Base-by-base conservation (phyloP, 1,284 basidiomycete genomes). In the Stygiomarasmius scandens region DNA sequence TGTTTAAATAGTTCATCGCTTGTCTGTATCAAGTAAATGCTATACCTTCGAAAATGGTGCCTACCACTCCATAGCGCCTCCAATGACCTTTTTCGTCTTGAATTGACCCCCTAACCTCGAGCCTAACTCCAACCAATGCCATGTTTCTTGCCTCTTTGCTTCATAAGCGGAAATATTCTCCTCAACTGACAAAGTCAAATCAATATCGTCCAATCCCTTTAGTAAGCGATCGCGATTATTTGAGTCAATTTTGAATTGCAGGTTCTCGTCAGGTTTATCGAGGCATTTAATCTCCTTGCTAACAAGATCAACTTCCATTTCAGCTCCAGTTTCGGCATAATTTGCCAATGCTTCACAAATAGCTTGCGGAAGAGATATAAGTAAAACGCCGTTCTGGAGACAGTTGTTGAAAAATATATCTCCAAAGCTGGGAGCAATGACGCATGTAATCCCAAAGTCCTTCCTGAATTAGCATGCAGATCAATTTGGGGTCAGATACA, bases 331-430 rank as follows among this genome's bases (percentile, higher is more conserved):
- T 2, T 19, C 8, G 10, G 52, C 52, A 24, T 54, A 54, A 12
- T 46, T 44, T 3, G 44, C 52, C n/a, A 54, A 25, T 10, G 4
- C 19, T 53, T 29, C 22, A 19, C 52, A 53, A 29, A 19, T 45
- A n/a, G 19, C 22, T 32, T 20, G 8, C 8, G 43, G 44, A n/a
- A 46, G 52, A 12, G 25, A 34, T 53, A 97, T 80, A 14, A 94
- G 93, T 38, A 97, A 81, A 91, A 97, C 95, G 58, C 95, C 95
- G 72, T 98, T 97, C 74, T 97, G 95, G 89, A 96, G 92, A 62
- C 90, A 85, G 74, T 95, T 95, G 72, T 85, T 95, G 64, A 82
- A 82, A 86, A 96, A 96, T 67, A 98, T 98, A 66, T 98, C 95
- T 38, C 92, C 95, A 69, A 96, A 96, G 67, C 90, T 94, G 2